These are phyloP conservation scores for Hygrocybe punicea DNA, from an alignment of 768 basidiomycete genomes.

Conservation along the genomic window DNA sequence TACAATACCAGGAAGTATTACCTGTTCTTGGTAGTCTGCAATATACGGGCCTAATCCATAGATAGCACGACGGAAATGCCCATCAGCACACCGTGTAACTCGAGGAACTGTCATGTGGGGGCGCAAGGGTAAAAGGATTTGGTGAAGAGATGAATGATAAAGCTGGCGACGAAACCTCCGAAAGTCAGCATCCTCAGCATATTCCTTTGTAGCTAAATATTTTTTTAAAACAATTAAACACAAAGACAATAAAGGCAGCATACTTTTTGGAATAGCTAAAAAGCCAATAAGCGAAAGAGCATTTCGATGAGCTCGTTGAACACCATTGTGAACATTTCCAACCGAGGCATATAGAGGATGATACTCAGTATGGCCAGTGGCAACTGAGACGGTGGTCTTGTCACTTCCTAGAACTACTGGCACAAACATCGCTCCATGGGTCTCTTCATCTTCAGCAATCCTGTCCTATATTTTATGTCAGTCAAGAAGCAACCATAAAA, in stretches of 20 bases:
- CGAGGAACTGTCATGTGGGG: too few species aligned
- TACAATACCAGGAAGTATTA: too few species aligned
- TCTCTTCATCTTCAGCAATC: slow-evolving; percentile 1
- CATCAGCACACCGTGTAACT: too few species aligned
- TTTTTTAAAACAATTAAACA: too few species aligned
- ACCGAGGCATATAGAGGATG: slow-evolving; percentile 34
- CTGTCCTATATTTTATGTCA: neutral
- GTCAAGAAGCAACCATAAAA: neutral
- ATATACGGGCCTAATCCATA: too few species aligned
- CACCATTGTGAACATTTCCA: slow-evolving; percentile 32
- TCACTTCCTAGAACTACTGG: slow-evolving; percentile 38
- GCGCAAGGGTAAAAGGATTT: too few species aligned
- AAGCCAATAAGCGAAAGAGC: slow-evolving; percentile 28
- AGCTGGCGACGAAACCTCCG: too few species aligned
- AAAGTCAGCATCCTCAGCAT: too few species aligned
- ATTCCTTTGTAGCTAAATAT: too few species aligned
- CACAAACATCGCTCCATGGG: slow-evolving; percentile 12
- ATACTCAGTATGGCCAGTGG: slow-evolving; percentile 36
- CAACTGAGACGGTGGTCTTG: slow-evolving; percentile 39
- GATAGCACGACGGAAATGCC: too few species aligned
- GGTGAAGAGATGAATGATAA: too few species aligned
- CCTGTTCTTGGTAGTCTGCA: too few species aligned
- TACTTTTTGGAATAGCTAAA: slow-evolving; percentile 30
- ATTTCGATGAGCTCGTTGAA: slow-evolving; percentile 30
- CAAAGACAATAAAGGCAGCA: neutral